Evolutionary conservation across 2,329 filamentous ascomycete species (phyloP).

Genomic region (Neoscytalidium dimidiatum): DNA sequence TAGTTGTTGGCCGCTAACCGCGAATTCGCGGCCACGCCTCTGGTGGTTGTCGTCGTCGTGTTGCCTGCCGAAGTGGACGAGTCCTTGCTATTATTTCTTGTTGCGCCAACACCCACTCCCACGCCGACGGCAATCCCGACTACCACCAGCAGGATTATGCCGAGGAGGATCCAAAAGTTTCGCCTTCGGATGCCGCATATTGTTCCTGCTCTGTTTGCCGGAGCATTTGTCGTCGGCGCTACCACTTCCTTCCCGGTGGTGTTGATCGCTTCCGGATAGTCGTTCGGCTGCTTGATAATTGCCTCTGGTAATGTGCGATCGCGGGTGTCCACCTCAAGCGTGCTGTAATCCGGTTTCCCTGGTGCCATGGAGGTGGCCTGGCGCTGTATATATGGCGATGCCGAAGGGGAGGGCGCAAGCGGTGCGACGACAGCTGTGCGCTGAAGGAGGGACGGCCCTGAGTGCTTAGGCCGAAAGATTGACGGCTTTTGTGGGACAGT

Average conservation of each 20-base stretch:
- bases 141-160: not conserved
- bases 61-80: not conserved
- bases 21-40: not conserved
- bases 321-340: not conserved
- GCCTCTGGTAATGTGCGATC: not conserved
- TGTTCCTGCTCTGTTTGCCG: not conserved
- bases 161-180: constrained; percentile 3
- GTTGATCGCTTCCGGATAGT: not conserved
- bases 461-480: too few relatives aligned
- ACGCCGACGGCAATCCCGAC: not conserved
- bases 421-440: too few relatives aligned
- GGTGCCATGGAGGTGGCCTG: not conserved
- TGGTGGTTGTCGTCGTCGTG: not conserved
- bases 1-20: not conserved
- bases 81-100: not conserved
- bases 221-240: not conserved
- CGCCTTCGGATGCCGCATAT: constrained; percentile 8
- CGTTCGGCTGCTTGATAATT: not conserved
- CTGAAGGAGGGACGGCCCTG: too few relatives aligned
- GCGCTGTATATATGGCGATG: not conserved
- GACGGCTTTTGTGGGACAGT: too few relatives aligned
- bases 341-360: not conserved
- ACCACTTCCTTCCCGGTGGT: not conserved
- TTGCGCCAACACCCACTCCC: not conserved
- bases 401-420: not conserved